Percentiles rank a stretch among this genome's conserved stretches.
These are phyloP conservation scores for Gossypium raimondii DNA, from an alignment of 345 rosid genomes.

Conservation along the genomic window DNA sequence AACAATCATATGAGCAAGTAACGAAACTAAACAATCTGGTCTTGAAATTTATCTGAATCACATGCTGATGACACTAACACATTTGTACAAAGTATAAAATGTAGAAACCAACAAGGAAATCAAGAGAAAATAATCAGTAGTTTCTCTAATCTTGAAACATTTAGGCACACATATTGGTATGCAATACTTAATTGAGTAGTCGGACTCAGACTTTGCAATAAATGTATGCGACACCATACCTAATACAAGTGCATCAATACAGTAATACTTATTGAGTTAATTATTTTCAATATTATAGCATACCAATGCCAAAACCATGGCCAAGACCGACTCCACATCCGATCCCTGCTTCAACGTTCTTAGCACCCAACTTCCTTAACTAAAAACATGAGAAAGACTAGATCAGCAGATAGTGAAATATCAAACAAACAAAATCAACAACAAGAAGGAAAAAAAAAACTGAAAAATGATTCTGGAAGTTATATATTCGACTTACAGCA, in stretches of 20 bases:
- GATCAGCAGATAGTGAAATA: conserved; percentile 5
- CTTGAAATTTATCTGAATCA: background rate
- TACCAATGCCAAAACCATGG: conserved; percentile 76
- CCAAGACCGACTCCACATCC: conserved; percentile 87
- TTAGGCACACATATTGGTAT: background rate
- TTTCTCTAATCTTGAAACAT: conserved; percentile 2
- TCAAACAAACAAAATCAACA: background rate
- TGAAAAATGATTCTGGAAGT: background rate
- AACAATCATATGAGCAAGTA: background rate
- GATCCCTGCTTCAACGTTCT: conserved; percentile 53
- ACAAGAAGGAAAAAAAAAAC: background rate
- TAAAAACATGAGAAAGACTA: conserved; percentile 22
- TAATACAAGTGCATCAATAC: background rate
- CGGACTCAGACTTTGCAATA: background rate
- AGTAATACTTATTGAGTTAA: background rate
- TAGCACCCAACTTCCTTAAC: conserved; percentile 60
- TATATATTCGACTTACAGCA: conserved; percentile 46
- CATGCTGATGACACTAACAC: background rate
- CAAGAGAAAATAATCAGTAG: background rate
- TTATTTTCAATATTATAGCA: conserved; percentile 15
- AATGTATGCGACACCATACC: background rate
- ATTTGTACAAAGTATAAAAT: background rate
- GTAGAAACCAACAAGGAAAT: conserved; percentile 1
- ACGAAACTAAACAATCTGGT: background rate
- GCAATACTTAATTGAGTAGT: conserved; percentile 9